These are phyloP conservation scores for Santalum album DNA, from an alignment of 164 flowering plant species.

Conservation along the genomic window DNA sequence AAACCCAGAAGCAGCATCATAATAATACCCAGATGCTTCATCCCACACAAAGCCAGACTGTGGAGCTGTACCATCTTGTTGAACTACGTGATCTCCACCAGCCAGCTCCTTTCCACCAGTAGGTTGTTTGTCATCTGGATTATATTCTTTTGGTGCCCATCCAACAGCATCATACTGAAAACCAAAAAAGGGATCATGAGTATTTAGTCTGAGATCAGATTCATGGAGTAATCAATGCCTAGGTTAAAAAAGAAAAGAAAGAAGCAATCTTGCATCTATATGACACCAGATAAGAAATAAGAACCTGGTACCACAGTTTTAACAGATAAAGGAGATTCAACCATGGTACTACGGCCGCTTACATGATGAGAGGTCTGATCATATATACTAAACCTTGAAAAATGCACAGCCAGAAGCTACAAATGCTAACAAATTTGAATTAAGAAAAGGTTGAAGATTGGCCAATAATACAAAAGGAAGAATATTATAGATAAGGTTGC, in stretches of 20 bases:
- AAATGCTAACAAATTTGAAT: too few species aligned
- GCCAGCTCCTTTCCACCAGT: slow-evolving; percentile 38
- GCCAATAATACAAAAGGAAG: too few species aligned
- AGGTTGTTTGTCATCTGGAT: slow-evolving; percentile 79
- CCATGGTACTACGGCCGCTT: too few species aligned
- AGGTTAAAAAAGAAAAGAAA: too few species aligned
- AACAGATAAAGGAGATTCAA: too few species aligned
- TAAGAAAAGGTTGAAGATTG: too few species aligned
- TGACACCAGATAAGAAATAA: background rate
- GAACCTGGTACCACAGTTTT: too few species aligned
- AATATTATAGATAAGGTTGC: too few species aligned
- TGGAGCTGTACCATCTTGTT: slow-evolving; percentile 50
- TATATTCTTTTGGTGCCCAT: slow-evolving; percentile 99
- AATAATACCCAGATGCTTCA: slow-evolving; percentile 98
- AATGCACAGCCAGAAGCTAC: too few species aligned
- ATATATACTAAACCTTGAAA: too few species aligned
- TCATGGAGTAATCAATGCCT: background rate
- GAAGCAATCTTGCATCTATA: background rate
- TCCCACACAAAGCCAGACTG: slow-evolving; percentile 99
- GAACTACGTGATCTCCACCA: slow-evolving; percentile 25
- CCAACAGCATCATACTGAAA: slow-evolving; percentile 95
- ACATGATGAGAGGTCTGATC: too few species aligned
- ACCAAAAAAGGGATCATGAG: background rate
- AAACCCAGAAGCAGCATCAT: slow-evolving; percentile 96
- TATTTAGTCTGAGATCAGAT: background rate